phyloP scores from a whole-genome alignment of 495 filamentous ascomycete species.

The Penicillium riverlandense region DNA sequence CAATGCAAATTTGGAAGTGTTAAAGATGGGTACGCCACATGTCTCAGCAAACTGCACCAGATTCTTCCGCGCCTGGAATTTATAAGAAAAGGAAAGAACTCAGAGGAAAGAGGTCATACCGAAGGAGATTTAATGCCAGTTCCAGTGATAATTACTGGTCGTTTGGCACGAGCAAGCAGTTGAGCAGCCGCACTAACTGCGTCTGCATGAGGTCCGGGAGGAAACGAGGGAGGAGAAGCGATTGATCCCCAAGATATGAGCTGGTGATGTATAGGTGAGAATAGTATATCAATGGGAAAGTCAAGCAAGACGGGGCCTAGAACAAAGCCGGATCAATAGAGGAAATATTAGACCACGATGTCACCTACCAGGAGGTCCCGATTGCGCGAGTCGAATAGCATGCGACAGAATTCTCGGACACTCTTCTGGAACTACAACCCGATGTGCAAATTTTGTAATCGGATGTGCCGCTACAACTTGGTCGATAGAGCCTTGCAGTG shows the following conservation, averaged over 20 bases:
- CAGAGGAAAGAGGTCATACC: not conserved
- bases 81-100: not conserved
- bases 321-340: not conserved
- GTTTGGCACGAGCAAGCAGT: constrained; percentile 8
- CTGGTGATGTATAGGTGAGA: constrained; percentile 15
- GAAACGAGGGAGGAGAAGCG: constrained; percentile 11
- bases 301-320: constrained; percentile 20
- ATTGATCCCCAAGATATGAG: constrained; percentile 25
- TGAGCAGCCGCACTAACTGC: constrained; percentile 9
- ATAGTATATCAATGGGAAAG: constrained; percentile 23
- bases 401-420: constrained; percentile 18
- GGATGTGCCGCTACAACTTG: constrained; percentile 16
- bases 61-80: constrained; percentile 4
- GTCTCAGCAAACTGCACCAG: constrained; percentile 11
- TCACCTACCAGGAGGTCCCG: constrained; percentile 18
- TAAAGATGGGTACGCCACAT: constrained; percentile 16
- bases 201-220: constrained; percentile 10
- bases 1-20: constrained; percentile 11
- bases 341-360: not conserved
- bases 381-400: constrained; percentile 17
- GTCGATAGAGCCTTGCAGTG: constrained; percentile 22
- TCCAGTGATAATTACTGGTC: constrained; percentile 18
- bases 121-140: constrained; percentile 10
- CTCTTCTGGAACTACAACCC: constrained; percentile 19
- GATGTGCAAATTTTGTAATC: constrained; percentile 22